A percentile compares a stretch with the other conserved stretches of the same genome.
Evolutionary conservation across 495 filamentous ascomycete genomes (phyloP).

Genomic region (Penicillium waksmanii): DNA sequence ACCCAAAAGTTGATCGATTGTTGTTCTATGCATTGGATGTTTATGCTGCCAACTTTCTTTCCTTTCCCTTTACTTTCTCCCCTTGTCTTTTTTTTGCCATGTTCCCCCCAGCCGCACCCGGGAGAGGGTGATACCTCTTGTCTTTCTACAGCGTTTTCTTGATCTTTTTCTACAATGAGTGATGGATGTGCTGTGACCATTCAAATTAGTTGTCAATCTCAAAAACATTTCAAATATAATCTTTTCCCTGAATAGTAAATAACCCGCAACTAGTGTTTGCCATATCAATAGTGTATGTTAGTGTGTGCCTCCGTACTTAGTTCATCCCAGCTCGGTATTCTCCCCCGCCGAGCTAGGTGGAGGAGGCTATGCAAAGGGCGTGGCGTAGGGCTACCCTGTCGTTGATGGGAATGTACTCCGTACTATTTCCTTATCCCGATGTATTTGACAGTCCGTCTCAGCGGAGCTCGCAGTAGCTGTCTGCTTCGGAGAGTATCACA

Average conservation of each 20-base stretch:
- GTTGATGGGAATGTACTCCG: too few relatives aligned
- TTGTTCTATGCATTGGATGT: slow-evolving; percentile 19
- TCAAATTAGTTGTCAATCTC: not conserved
- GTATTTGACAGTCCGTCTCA: too few relatives aligned
- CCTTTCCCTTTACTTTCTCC: slow-evolving; percentile 9
- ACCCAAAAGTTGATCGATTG: slow-evolving; percentile 27
- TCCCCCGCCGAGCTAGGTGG: too few relatives aligned
- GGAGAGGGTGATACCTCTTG: slow-evolving; percentile 26
- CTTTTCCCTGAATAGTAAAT: not conserved
- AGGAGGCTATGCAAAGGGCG: too few relatives aligned
- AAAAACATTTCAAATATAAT: slow-evolving; percentile 18
- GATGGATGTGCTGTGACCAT: slow-evolving; percentile 15
- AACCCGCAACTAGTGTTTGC: not conserved
- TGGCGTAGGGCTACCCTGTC: too few relatives aligned
- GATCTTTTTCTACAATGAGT: slow-evolving; percentile 15
- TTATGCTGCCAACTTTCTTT: slow-evolving; percentile 13
- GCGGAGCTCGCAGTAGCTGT: too few relatives aligned
- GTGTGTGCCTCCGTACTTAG: too few relatives aligned
- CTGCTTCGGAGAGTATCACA: too few relatives aligned
- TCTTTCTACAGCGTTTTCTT: slow-evolving; percentile 20
- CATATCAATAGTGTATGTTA: too few relatives aligned
- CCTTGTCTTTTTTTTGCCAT: slow-evolving; percentile 18
- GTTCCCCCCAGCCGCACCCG: slow-evolving; percentile 4
- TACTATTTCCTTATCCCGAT: too few relatives aligned
- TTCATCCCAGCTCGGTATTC: too few relatives aligned